Percentiles rank a stretch among this genome's conserved stretches.
These are phyloP conservation scores for Cryptococcus sp. DNA, from an alignment of 1,284 basidiomycete species.

Conservation along the genomic window DNA sequence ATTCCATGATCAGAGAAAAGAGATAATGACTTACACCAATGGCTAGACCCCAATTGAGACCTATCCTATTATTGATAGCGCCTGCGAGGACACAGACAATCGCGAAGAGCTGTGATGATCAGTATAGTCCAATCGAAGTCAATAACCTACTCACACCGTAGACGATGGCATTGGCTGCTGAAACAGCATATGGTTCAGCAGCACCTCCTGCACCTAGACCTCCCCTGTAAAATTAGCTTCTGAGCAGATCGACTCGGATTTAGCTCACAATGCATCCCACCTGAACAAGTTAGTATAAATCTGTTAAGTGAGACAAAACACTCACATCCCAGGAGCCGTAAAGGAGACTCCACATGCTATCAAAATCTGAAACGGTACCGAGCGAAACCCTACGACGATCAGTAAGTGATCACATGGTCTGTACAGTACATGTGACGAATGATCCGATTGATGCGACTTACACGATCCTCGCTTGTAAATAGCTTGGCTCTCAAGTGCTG, in stretches of 20 bases:
- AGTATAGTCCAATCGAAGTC: not conserved
- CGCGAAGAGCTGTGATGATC: slow-evolving; percentile 12
- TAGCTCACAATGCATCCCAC: slow-evolving; percentile 21
- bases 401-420: not conserved
- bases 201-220: slow-evolving; percentile 36
- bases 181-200: slow-evolving; percentile 31
- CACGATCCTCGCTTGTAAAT: not conserved
- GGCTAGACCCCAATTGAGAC: slow-evolving; percentile 25
- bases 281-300: slow-evolving; percentile 4
- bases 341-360: slow-evolving; percentile 25
- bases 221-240: slow-evolving; percentile 5
- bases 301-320: not conserved
- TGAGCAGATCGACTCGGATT: not conserved
- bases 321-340: slow-evolving; percentile 33
- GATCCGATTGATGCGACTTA: not conserved
- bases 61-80: slow-evolving; percentile 27
- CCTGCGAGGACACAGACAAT: slow-evolving; percentile 23
- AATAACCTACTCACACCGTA: slow-evolving; percentile 19
- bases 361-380: slow-evolving; percentile 11
- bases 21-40: slow-evolving; percentile 14
- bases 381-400: not conserved
- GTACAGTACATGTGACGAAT: not conserved
- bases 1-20: not conserved
- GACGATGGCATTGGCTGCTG: slow-evolving; percentile 30
- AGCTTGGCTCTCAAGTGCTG: too few relatives aligned